Evolutionary conservation across 805 yeast genomes (phyloP), one percentile per base, ranked within the genome.

Genomic region (Saturnispora mendoncae): DNA sequence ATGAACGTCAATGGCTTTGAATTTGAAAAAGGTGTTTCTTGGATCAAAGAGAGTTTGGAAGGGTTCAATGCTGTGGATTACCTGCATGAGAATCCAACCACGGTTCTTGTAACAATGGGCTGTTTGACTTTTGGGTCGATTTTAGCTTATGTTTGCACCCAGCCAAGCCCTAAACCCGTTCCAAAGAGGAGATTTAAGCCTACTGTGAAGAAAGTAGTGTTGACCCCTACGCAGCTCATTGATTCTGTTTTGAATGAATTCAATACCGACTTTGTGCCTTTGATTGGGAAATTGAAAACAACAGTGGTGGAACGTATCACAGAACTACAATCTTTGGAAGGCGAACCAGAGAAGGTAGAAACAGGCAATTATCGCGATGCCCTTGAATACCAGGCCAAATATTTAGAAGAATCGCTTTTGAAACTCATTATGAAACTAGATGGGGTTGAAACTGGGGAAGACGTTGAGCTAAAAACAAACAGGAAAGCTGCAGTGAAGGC

Each of bases 341-440:
- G 29, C 33, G 43, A 44, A 27, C 26, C 6, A 46, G 14, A 19
- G 31, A 17, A 3, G 18, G 26, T 12, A 10, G 33, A n/a, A 23
- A 36, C 13, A 41, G 21, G 4, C 36, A 26, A 17, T 38, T 58
- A 58, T 43, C 53, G 51, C 26, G 57, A 59, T 14, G 51, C 47
- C n/a, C 39, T 55, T 24, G 42, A 46, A 44, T 80, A 75, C 56
- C 71, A 72, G 52, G 69, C 66, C 50, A 69, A 72, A 39, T 82
- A 68, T 55, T 76, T 67, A 56, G 80, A 78, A 51, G 94, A 83
- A 57, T 71, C 72, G 68, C 60, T 83, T 33, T 64, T 83, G 56
- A 80, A 81, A 54, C 68, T 79, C 47, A 58, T 82, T 49, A 69
- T 83, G 68, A 74, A 69, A 46, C 63, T 84, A 41, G 94, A 84